Evolutionary conservation across 1,139 yeast species (phyloP), one percentile per base, ranked within the genome.

Genomic region (Yamadazyma oceani): DNA sequence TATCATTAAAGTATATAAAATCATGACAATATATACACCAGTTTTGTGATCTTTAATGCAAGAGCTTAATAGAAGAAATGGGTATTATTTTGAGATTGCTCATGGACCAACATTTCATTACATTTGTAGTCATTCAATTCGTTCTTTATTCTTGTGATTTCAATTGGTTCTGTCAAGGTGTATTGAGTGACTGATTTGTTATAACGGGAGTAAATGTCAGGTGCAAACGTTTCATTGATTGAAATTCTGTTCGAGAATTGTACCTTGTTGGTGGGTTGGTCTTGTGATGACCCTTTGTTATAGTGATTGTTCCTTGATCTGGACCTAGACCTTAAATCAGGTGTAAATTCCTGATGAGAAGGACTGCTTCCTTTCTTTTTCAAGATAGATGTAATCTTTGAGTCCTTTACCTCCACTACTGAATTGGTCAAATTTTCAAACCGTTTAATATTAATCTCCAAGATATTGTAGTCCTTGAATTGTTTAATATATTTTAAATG

Each of bases 31-130:
- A 16, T 27, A 15, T 27, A n/a, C n/a, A n/a, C n/a, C n/a, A n/a
- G n/a, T n/a, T n/a, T n/a, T n/a, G n/a, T n/a, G n/a, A n/a, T n/a
- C n/a, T 21, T 21, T 14, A 21, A 27, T 27, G 30, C 30, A 6
- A 26, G 16, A 14, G 4, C 31, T 35, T 57, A 71, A 49, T 70
- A 68, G 47, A 73, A 76, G 53, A 72, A 75, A 50, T 78, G 82
- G 9, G 82, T 78, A 52, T 71, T 68, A 36, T 64, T 58, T 48
- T 68, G 75, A 11, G 80, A 72, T 36, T 58, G 55, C 44, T 74
- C 80, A 51, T 78, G 80, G 22, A 78, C 79, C 48, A 66, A 61
- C 83, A 78, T 78, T 47, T 73, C 80, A 40, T 70, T 64, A 50
- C 75, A 69, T 53, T 78, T 78, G 57, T 61, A 75, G 14, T 60